A percentile compares a stretch with the other conserved stretches of the same genome.
Conservation (phyloP, 2,329 filamentous ascomycete species). For the Ceratocystis eucalypticola region DNA sequence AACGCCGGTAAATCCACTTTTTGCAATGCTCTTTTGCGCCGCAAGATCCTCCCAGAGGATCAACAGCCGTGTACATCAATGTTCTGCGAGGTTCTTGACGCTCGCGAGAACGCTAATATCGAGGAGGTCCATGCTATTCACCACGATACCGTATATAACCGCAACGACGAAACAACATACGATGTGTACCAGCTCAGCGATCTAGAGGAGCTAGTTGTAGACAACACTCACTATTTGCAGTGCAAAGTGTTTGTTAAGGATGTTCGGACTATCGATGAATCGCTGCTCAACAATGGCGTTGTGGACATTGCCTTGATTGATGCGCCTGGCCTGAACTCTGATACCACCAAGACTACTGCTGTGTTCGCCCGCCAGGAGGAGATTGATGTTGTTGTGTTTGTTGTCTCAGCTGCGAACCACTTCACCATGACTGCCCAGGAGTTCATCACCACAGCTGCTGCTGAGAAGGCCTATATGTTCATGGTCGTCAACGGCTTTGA, state of each 20-base stretch:
- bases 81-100: constrained; percentile 93
- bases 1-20: constrained; percentile 98
- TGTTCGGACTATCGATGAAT: constrained; percentile 76
- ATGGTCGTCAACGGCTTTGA: constrained; percentile 98
- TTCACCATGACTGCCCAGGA: constrained; percentile 97
- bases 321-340: constrained; percentile 85
- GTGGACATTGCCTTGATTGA: constrained; percentile 97
- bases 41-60: constrained; percentile 88
- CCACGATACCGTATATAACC: constrained; percentile 63
- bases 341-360: constrained; percentile 92
- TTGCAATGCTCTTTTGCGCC: constrained; percentile 86
- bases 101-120: constrained; percentile 73
- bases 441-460: constrained; percentile 88
- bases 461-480: constrained; percentile 97
- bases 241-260: constrained; percentile 97
- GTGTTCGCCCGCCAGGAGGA: constrained; percentile 96
- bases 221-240: constrained; percentile 78
- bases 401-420: constrained; percentile 93
- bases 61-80: constrained; percentile 97
- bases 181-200: constrained; percentile 68
- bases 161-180: constrained; percentile 87
- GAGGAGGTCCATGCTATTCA: constrained; percentile 96
- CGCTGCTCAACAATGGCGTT: constrained; percentile 88
- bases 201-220: constrained; percentile 76
- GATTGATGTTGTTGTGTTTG: constrained; percentile 96